Conservation (phyloP, 352 stramenopile species). For the Globisporangium ultimum region DNA sequence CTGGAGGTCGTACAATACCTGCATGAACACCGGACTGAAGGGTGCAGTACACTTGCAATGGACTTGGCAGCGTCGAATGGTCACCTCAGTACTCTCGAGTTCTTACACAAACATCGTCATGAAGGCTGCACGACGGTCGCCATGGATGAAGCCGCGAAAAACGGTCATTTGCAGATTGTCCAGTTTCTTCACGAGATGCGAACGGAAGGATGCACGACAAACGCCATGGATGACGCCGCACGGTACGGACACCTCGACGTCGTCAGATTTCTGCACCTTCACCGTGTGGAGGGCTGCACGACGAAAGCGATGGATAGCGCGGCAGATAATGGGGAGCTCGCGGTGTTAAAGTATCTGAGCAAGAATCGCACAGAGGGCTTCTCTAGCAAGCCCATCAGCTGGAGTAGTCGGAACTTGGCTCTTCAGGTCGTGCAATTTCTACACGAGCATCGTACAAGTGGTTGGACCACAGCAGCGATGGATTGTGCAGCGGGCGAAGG, state of each 20-base stretch:
- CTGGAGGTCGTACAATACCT: constrained; percentile 1
- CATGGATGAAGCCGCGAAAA: constrained; percentile 8
- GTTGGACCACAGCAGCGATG: constrained; percentile 16
- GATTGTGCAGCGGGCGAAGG: constrained; percentile 11
- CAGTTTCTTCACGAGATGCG: constrained; percentile 6
- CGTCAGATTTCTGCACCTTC: constrained; percentile 4
- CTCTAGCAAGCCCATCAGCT: constrained; percentile 12
- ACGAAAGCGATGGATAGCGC: constrained; percentile 10
- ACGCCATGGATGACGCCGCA: constrained; percentile 9
- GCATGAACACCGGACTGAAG: constrained; percentile 3
- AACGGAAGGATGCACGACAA: constrained; percentile 4
- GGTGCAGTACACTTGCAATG: constrained; percentile 8
- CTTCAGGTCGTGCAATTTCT: constrained; percentile 6
- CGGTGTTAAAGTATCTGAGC: constrained; percentile 6
- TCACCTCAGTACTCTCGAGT: not conserved
- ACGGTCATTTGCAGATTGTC: constrained; percentile 5
- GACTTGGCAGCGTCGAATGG: constrained; percentile 7
- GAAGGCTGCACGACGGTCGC: constrained; percentile 8
- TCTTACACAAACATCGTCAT: constrained; percentile 3
- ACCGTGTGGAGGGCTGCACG: constrained; percentile 8
- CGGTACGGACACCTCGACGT: constrained; percentile 7
- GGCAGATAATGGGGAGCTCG: constrained; percentile 8
- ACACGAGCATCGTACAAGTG: constrained; percentile 8
- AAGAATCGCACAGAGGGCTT: constrained; percentile 8
- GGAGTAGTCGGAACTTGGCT: constrained; percentile 10